Evolutionary conservation across 2,329 filamentous ascomycete species (phyloP), one percentile per base, ranked within the genome.

Genomic region (Chaetomiaceae sp.): DNA sequence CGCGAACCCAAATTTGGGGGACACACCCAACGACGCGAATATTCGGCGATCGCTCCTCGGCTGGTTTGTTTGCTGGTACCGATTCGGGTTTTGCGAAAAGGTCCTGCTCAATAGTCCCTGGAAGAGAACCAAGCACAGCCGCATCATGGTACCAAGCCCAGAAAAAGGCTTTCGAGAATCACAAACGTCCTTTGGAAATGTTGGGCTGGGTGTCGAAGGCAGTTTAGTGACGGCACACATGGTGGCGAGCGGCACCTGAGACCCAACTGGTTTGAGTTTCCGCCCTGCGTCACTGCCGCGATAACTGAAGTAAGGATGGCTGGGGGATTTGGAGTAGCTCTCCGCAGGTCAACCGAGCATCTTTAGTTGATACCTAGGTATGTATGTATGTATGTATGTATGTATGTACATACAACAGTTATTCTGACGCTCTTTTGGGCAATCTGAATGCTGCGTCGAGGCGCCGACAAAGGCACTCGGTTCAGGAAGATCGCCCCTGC

Each of bases 401-500:
- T n/a, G n/a, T n/a, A n/a, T n/a, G n/a, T n/a, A n/a, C n/a, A n/a
- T n/a, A n/a, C n/a, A n/a, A n/a, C n/a, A n/a, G n/a, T n/a, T n/a
- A n/a, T n/a, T n/a, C n/a, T n/a, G n/a, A n/a, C n/a, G n/a, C n/a
- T n/a, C n/a, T n/a, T n/a, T n/a, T n/a, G n/a, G n/a, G n/a, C n/a
- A n/a, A n/a, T 27, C 25, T 5, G 9, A 9, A 38, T 14, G 10
- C 33, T 29, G 25, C 18, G 7, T 25, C 23, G 27, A 16, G 37
- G 42, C 27, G 20, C 20, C 20, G 29, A 42, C 47, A 29, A 23
- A 21, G 20, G 20, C 6, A 5, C 7, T 25, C 6, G 18, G 29
- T 43, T 37, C 34, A 37, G 27, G 48, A 43, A 52, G 60, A 61
- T 62, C 59, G 42, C 56, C 51, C 53, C 49, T 58, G 56, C 48